These are phyloP conservation scores for Chaetomiaceae sp. DNA, from an alignment of 2,329 filamentous ascomycete species.

Conservation along the genomic window DNA sequence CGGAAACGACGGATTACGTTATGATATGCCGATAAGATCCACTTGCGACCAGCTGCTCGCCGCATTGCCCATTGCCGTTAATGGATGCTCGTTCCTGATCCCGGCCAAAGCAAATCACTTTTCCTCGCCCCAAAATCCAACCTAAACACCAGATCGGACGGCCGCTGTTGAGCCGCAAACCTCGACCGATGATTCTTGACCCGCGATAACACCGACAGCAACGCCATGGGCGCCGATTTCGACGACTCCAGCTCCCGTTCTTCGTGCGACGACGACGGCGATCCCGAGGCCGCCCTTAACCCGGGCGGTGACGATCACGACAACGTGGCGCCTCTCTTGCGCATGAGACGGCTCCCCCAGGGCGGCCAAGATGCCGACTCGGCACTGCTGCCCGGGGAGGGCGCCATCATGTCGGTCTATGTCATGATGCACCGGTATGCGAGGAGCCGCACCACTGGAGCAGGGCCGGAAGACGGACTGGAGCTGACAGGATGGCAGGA, in stretches of 20 bases:
- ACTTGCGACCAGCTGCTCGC: background rate
- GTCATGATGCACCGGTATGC: slow-evolving; percentile 28
- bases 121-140: background rate
- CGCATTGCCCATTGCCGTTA: background rate
- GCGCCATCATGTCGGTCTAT: slow-evolving; percentile 24
- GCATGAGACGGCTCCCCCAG: slow-evolving; percentile 17
- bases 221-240: slow-evolving; percentile 14
- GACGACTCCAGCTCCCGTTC: slow-evolving; percentile 10
- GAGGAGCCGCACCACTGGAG: background rate
- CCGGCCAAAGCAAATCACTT: too few relatives aligned
- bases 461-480: background rate
- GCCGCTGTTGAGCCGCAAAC: background rate
- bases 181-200: slow-evolving; percentile 9
- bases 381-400: slow-evolving; percentile 4
- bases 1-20: slow-evolving; percentile 20
- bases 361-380: slow-evolving; percentile 9
- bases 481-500: slow-evolving; percentile 18
- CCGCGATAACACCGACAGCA: slow-evolving; percentile 5
- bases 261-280: slow-evolving; percentile 17
- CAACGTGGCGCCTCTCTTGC: slow-evolving; percentile 20
- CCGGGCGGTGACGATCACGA: slow-evolving; percentile 14
- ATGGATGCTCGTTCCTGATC: too few relatives aligned
- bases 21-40: slow-evolving; percentile 12
- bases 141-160: too few relatives aligned
- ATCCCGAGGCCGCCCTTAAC: slow-evolving; percentile 20